A percentile compares a stretch with the other conserved stretches of the same genome.
These are phyloP conservation scores for Trypanosoma caninum DNA, from an alignment of 208 protist genomes.

Conservation along the genomic window DNA sequence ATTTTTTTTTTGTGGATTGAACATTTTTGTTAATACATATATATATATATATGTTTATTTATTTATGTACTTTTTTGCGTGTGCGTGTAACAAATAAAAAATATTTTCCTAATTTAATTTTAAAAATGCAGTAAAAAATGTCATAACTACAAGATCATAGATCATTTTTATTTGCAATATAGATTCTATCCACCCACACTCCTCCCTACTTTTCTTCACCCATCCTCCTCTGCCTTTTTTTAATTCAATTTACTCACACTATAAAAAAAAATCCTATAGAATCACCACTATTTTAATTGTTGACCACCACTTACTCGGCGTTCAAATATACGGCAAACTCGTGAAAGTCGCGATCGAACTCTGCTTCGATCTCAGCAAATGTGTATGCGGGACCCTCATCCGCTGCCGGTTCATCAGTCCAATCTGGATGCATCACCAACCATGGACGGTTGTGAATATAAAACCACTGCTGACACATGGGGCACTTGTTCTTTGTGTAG, in stretches of 20 bases:
- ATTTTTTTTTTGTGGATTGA: constrained; percentile 20
- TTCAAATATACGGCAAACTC: constrained; percentile 90
- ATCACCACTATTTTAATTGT: neutral
- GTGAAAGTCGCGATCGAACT: constrained; percentile 91
- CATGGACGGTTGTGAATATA: constrained; percentile 89
- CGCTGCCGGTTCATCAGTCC: constrained; percentile 86
- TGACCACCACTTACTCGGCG: constrained; percentile 66
- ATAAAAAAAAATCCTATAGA: neutral
- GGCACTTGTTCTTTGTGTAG: constrained; percentile 88
- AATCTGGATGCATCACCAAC: constrained; percentile 90
- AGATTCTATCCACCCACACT: too few relatives aligned
- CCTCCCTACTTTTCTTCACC: too few relatives aligned
- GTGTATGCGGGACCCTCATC: constrained; percentile 88
- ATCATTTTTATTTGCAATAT: too few relatives aligned
- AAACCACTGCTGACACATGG: constrained; percentile 89
- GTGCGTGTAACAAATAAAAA: too few relatives aligned
- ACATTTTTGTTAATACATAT: neutral
- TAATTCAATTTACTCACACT: neutral
- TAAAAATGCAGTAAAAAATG: too few relatives aligned
- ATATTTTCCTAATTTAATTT: too few relatives aligned
- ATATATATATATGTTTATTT: neutral
- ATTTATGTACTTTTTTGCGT: too few relatives aligned
- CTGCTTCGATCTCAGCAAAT: constrained; percentile 87
- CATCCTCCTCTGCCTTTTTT: neutral
- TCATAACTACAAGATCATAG: too few relatives aligned